These are phyloP conservation scores for Chamaecrista fasciculata DNA, from an alignment of 306 rosid species.

Conservation along the genomic window DNA sequence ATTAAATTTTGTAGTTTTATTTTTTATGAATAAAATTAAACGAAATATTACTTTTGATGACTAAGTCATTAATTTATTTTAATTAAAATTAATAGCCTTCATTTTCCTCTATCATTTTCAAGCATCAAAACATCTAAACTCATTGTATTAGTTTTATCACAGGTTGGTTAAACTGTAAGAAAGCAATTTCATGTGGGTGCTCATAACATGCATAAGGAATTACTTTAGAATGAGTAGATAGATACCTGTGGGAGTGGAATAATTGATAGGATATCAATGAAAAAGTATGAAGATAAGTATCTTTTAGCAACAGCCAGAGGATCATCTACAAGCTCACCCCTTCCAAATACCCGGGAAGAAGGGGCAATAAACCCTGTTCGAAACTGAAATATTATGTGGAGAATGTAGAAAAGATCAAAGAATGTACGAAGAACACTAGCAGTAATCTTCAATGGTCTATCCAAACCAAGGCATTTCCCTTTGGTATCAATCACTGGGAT, in stretches of 20 bases:
- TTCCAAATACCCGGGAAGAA: slow-evolving; percentile 74
- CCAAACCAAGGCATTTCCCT: slow-evolving; percentile 34
- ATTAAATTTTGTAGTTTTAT: too few relatives aligned
- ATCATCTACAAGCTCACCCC: slow-evolving; percentile 65
- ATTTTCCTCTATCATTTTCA: too few relatives aligned
- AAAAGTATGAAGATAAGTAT: slow-evolving; percentile 61
- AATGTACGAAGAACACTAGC: slow-evolving; percentile 72
- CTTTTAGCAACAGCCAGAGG: too few relatives aligned
- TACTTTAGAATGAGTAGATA: not conserved
- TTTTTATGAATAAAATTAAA: too few relatives aligned
- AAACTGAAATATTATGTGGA: slow-evolving; percentile 68
- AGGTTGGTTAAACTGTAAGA: too few relatives aligned
- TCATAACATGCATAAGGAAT: not conserved
- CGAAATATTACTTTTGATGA: too few relatives aligned
- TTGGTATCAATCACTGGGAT: slow-evolving; percentile 39
- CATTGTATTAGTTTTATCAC: too few relatives aligned
- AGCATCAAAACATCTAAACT: too few relatives aligned
- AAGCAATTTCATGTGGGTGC: not conserved
- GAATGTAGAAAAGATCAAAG: slow-evolving; percentile 66
- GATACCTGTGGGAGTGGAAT: slow-evolving; percentile 90
- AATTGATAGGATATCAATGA: slow-evolving; percentile 70
- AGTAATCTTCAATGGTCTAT: slow-evolving; percentile 37
- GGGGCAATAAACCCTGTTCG: slow-evolving; percentile 71
- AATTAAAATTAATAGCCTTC: too few relatives aligned
- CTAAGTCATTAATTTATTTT: too few relatives aligned